Base-by-base conservation (phyloP, 257 asterid species). In the Ilex aquifolium region DNA sequence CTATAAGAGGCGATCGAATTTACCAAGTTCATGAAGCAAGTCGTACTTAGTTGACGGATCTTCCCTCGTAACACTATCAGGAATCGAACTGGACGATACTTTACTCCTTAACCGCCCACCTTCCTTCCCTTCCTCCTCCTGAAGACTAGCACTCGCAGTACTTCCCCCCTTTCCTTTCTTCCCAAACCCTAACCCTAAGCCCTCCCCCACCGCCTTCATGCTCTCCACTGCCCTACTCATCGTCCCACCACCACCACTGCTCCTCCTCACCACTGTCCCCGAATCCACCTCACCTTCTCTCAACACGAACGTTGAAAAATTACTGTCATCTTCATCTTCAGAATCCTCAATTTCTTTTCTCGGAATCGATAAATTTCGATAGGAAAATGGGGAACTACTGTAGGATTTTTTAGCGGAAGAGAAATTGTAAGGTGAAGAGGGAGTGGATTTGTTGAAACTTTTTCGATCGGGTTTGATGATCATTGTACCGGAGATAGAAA, bases 221-320 rank as follows among this genome's bases (percentile, higher is more conserved):
- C 99, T 93, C 51, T 87, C 96, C 65, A 93, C 95, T 7, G 96
- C 97, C 84, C 86, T 80, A 76, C 88, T 85, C 96, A 93, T 90
- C 44, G 94, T 83, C 59, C 83, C 84, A 39, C 82, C 86, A 55
- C 80, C 87, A 31, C 73, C 80, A 13, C 78, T 76, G 51, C 74
- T 70, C 64, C 76, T 85, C 81, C 86, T 87, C 76, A 87, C 88
- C 77, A 87, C 68, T 21, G 91, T 87, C 76, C 91, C 95, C 69
- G 83, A 76, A 50, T 77, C 91, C 44, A 73, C 82, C 31, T 77
- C 95, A 12, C 61, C 85, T 21, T 84, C 94, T 10, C 79, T 85
- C 66, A 84, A 88, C 57, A 93, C 94, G 79, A 93, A 89, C n/a
- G 99, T 93, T 59, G 88, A 80, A 65, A 87, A 93, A 44, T 82